phyloP scores from a whole-genome alignment of 2,329 filamentous ascomycete genomes.

The Xylariaceae sp. region DNA sequence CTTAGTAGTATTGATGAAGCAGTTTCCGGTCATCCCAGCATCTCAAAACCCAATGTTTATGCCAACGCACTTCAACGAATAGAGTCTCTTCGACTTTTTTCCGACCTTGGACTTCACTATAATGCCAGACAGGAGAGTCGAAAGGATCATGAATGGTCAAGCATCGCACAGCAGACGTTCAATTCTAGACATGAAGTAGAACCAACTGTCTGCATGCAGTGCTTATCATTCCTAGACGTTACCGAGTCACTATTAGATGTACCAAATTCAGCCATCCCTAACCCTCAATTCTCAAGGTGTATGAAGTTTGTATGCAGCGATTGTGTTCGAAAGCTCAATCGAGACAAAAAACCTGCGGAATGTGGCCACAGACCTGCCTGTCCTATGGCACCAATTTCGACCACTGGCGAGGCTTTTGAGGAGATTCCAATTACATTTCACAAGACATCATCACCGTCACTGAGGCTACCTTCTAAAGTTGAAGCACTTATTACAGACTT shows the following conservation, averaged over 20 bases:
- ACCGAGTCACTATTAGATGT: constrained; percentile 34
- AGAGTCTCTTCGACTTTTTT: constrained; percentile 51
- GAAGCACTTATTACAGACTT: constrained; percentile 6
- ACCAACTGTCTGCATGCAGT: constrained; percentile 37
- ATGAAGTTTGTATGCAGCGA: constrained; percentile 41
- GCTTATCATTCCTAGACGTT: constrained; percentile 34
- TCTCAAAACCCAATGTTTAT: constrained; percentile 33
- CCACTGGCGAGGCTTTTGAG: constrained; percentile 32
- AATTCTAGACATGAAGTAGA: constrained; percentile 41
- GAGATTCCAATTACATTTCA: constrained; percentile 2
- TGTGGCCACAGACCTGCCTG: constrained; percentile 40
- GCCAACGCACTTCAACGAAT: constrained; percentile 53
- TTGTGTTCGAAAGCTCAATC: constrained; percentile 31
- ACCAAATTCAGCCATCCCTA: not conserved
- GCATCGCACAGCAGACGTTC: constrained; percentile 43
- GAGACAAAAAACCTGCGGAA: not conserved
- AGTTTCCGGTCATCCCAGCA: constrained; percentile 28
- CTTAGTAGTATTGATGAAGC: constrained; percentile 42
- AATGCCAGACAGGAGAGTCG: constrained; percentile 35
- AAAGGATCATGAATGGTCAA: constrained; percentile 29
- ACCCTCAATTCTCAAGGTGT: constrained; percentile 42
- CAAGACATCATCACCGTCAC: not conserved
- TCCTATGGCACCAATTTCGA: constrained; percentile 34
- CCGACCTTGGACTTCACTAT: constrained; percentile 52
- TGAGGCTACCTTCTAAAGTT: constrained; percentile 1